phyloP scores from a whole-genome alignment of 768 basidiomycete genomes.

The Russula virescens region DNA sequence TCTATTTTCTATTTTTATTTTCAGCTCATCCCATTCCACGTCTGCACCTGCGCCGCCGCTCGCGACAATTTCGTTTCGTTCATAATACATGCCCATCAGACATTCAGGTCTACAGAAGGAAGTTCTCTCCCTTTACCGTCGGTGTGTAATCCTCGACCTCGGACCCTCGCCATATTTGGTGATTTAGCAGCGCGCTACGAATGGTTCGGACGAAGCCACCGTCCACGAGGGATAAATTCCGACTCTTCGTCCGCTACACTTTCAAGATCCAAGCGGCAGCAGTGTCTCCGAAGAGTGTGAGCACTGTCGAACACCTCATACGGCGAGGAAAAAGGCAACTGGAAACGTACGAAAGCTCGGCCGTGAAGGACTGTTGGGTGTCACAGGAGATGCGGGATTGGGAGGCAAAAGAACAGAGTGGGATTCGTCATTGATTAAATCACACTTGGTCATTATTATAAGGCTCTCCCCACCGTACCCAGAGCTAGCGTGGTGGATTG shows the following conservation, averaged over 20 bases:
- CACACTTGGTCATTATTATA: no score
- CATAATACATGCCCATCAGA: slow-evolving; percentile 27
- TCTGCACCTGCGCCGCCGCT: no score
- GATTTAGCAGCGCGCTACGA: slow-evolving; percentile 56
- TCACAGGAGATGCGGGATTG: slow-evolving; percentile 66
- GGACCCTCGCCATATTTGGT: neutral
- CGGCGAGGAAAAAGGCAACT: slow-evolving; percentile 61
- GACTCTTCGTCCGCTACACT: slow-evolving; percentile 58
- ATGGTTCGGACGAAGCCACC: slow-evolving; percentile 66
- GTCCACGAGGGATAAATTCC: slow-evolving; percentile 55
- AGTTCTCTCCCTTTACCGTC: slow-evolving; percentile 48
- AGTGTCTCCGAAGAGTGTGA: slow-evolving; percentile 60
- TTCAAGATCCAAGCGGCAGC: slow-evolving; percentile 60
- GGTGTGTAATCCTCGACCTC: slow-evolving; percentile 34
- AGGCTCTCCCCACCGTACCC: neutral
- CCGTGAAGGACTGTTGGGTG: slow-evolving; percentile 70
- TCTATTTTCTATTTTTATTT: no score
- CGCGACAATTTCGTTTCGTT: no score
- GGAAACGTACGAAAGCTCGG: slow-evolving; percentile 59
- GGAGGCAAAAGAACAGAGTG: slow-evolving; percentile 36
- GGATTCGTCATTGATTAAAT: neutral
- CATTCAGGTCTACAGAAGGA: slow-evolving; percentile 50
- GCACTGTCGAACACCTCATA: slow-evolving; percentile 70
- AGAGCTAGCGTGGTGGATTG: neutral
- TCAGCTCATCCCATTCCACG: no score